A percentile compares a stretch with the other conserved stretches of the same genome.
These are phyloP conservation scores for Marchantia polymorpha DNA, from an alignment of 225 moss, liverwort and hornwort species.

Conservation along the genomic window DNA sequence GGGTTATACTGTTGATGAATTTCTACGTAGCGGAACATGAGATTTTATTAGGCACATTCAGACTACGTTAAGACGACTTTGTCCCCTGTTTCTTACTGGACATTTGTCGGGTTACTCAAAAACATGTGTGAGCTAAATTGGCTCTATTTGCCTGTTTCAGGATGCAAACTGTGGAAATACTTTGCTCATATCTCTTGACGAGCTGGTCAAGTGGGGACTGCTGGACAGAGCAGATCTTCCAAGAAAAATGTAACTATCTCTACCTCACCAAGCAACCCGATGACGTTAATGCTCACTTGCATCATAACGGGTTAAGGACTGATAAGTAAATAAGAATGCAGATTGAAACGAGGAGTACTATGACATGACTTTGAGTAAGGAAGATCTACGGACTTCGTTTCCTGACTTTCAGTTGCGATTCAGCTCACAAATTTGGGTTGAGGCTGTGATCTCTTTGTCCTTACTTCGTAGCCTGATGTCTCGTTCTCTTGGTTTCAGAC, in stretches of 20 bases:
- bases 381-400: no score
- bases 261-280: neutral
- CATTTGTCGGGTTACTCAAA: neutral
- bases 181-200: constrained; percentile 70
- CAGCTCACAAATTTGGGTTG: no score
- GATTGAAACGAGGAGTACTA: no score
- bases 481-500: constrained; percentile 23
- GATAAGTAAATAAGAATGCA: no score
- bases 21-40: neutral
- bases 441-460: no score
- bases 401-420: no score
- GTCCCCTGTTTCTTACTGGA: neutral
- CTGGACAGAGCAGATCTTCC: constrained; percentile 62
- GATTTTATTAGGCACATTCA: neutral
- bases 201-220: constrained; percentile 75
- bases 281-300: no score
- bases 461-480: neutral
- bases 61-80: neutral
- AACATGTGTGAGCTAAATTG: neutral
- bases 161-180: constrained; percentile 91
- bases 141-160: constrained; percentile 6
- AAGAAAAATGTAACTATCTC: constrained; percentile 33
- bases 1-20: neutral
- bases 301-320: no score
- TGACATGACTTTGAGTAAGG: no score